Evolutionary conservation across 2,329 filamentous ascomycete species (phyloP).

Genomic region (Calonectria hawksworthii): DNA sequence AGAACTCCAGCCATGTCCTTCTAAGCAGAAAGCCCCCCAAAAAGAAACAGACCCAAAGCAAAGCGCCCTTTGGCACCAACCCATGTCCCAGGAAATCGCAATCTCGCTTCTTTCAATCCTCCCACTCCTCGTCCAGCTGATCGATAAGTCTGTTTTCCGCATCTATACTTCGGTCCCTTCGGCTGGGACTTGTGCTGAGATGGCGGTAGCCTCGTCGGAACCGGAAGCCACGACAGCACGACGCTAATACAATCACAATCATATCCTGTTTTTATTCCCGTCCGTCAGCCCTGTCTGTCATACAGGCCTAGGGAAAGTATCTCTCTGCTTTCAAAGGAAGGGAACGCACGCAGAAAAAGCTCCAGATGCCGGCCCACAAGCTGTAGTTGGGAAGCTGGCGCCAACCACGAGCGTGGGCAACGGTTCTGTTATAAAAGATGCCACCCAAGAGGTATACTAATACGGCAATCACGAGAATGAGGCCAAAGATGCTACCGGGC

Average conservation of each 20-base stretch:
- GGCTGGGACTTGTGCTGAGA: constrained; percentile 68
- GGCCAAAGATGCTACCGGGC: constrained; percentile 84
- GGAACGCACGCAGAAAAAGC: constrained; percentile 78
- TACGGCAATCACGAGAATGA: constrained; percentile 83
- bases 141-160: constrained; percentile 96
- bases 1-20: constrained; percentile 41
- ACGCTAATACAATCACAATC: constrained; percentile 77
- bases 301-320: constrained; percentile 44
- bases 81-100: constrained; percentile 12
- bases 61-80: not conserved
- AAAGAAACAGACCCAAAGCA: constrained; percentile 25
- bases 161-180: constrained; percentile 69
- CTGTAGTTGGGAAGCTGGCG: constrained; percentile 94
- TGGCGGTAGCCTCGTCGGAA: constrained; percentile 76
- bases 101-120: constrained; percentile 67
- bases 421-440: constrained; percentile 94
- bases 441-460: constrained; percentile 93
- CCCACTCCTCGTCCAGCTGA: constrained; percentile 97
- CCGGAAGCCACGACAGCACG: constrained; percentile 76
- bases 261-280: constrained; percentile 64
- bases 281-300: constrained; percentile 41
- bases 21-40: constrained; percentile 34
- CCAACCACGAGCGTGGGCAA: constrained; percentile 95
- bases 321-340: constrained; percentile 48
- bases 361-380: constrained; percentile 90